Evolutionary conservation across 169 alveolate genomes (phyloP).

Genomic region (Eimeria necatrix): DNA sequence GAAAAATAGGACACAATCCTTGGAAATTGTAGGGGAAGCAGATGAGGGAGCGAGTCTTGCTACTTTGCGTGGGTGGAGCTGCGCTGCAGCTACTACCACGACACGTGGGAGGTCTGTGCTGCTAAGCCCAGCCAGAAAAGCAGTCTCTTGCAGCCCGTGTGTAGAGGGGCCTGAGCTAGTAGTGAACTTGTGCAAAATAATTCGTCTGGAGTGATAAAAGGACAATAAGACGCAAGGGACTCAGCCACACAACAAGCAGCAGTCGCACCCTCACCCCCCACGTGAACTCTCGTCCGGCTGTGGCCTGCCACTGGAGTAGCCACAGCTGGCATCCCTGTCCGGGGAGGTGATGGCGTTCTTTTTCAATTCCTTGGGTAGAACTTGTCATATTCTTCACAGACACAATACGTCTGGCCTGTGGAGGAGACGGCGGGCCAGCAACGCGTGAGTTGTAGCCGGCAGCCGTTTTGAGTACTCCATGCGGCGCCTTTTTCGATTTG

Average conservation of each 20-base stretch:
- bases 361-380: slow-evolving; percentile 58
- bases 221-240: slow-evolving; percentile 71
- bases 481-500: slow-evolving; percentile 69
- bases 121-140: slow-evolving; percentile 54
- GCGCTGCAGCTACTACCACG: slow-evolving; percentile 41
- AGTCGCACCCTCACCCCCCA: slow-evolving; percentile 81
- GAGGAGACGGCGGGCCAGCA: slow-evolving; percentile 50
- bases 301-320: slow-evolving; percentile 80
- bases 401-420: slow-evolving; percentile 61
- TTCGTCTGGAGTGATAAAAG: slow-evolving; percentile 12
- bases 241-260: slow-evolving; percentile 70
- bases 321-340: slow-evolving; percentile 73
- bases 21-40: not conserved
- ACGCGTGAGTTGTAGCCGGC: slow-evolving; percentile 60
- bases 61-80: slow-evolving; percentile 46
- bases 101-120: slow-evolving; percentile 39
- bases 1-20: not conserved
- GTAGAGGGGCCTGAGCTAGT: slow-evolving; percentile 36
- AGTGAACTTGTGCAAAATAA: not conserved
- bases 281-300: slow-evolving; percentile 72
- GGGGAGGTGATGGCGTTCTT: slow-evolving; percentile 64
- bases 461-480: slow-evolving; percentile 64
- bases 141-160: slow-evolving; percentile 43
- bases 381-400: slow-evolving; percentile 77
- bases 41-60: slow-evolving; percentile 5